Evolutionary conservation across 2,329 filamentous ascomycete genomes (phyloP), one percentile per base, ranked within the genome.

Genomic region (Hymenoscyphus fraxineus): DNA sequence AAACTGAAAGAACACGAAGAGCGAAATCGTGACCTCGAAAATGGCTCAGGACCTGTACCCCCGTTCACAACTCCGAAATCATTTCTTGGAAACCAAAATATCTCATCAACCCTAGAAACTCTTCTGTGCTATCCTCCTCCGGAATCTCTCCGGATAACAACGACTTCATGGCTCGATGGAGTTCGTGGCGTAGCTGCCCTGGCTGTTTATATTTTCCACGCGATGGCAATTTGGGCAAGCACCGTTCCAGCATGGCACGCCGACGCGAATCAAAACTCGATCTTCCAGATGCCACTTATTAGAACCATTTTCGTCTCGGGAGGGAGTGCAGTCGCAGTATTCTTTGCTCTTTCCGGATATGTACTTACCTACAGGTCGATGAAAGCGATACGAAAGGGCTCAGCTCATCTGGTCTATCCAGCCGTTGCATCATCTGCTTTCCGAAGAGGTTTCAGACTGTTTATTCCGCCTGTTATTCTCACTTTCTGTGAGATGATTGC

Each of bases 261-360:
- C 9, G 76, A 78, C 57, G 65, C 76, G 40, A 73, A 77, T 64
- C 70, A 75, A 39, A 73, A 73, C 38, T 69, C 63, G 57, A 60
- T 73, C 10, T 66, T 81, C n/a, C 80, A 81, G 65, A 70, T 81
- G 6, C 80, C 80, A 1, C 75, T 78, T 58, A 7, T 80, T 4
- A 76, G 79, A 40, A 73, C 80, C 35, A 65, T 81, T 22, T 81
- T 77, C 68, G 67, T 67, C 54, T 77, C 78, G 27, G 80, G 80
- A 16, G 76, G 77, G n/a, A 76, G 79, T 15, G 79, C 80, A 73
- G 80, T 82, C 1, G 77, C 80, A 66, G 73, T 82, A 55, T 82
- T 82, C 72, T 82, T 82, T 70, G 76, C 80, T 62, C 77, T 82
- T 39, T 82, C 80, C 1, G 80, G 80, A 41, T 81, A 81, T 67